A percentile compares a stretch with the other conserved stretches of the same genome.
Evolutionary conservation across 2,329 filamentous ascomycete genomes (phyloP).

Genomic region (Echinosphaeria canescens): DNA sequence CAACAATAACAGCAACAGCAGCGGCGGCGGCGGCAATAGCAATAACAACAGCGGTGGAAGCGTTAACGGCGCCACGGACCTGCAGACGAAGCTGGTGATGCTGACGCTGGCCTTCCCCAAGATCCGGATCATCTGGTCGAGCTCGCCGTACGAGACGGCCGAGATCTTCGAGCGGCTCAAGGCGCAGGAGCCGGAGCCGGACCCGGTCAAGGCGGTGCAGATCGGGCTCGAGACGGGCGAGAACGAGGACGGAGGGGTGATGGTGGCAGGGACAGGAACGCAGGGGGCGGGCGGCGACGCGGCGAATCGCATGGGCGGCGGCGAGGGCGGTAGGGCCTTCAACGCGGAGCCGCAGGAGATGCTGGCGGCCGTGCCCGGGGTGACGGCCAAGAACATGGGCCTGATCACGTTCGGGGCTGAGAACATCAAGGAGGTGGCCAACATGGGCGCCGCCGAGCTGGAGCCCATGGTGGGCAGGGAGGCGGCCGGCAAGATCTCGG

Average conservation of each 20-base stretch:
- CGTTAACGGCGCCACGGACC: constrained; percentile 39
- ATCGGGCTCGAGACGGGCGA: constrained; percentile 43
- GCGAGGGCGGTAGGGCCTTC: too few species aligned
- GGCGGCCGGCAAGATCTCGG: constrained; percentile 51
- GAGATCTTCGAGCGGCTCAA: constrained; percentile 94
- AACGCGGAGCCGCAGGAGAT: constrained; percentile 81
- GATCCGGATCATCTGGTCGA: constrained; percentile 84
- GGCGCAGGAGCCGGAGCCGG: constrained; percentile 71
- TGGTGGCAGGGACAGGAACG: constrained; percentile 2
- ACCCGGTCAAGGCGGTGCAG: constrained; percentile 69
- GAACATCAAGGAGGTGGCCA: constrained; percentile 65
- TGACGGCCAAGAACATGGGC: constrained; percentile 59
- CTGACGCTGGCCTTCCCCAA: constrained; percentile 81
- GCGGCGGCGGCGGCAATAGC: too few species aligned
- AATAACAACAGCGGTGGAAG: too few species aligned
- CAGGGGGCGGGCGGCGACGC: constrained; percentile 30
- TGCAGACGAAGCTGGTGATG: constrained; percentile 82
- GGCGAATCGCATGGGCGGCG: too few species aligned
- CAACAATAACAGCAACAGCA: too few species aligned
- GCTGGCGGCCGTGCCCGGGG: constrained; percentile 64
- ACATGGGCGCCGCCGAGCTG: constrained; percentile 59
- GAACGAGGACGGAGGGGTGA: constrained; percentile 10
- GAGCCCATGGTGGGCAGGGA: constrained; percentile 56
- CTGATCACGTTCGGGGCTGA: constrained; percentile 50
- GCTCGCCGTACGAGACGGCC: constrained; percentile 82